phyloP scores from a whole-genome alignment of 352 stramenopile genomes.

The Pythium aphanidermatum region DNA sequence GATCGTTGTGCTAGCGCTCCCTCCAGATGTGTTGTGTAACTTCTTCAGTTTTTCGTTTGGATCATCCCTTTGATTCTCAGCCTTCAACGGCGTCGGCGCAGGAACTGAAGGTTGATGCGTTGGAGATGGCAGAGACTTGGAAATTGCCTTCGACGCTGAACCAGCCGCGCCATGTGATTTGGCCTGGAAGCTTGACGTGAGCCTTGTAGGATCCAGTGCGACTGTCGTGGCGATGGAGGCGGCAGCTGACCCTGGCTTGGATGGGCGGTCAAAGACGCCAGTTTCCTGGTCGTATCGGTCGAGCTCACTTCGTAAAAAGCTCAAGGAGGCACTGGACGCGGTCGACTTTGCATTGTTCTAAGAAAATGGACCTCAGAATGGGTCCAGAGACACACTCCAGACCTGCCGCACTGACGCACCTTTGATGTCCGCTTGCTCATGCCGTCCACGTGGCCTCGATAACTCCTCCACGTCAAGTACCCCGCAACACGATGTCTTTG shows the following conservation, averaged over 20 bases:
- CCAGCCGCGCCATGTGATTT: not conserved
- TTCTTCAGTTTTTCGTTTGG: constrained; percentile 11
- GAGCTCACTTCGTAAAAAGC: constrained; percentile 50
- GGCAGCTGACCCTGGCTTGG: constrained; percentile 7
- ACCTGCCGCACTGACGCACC: too few species aligned
- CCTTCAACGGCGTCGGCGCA: not conserved
- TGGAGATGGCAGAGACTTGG: constrained; percentile 15
- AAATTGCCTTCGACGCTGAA: constrained; percentile 1
- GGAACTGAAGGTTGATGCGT: not conserved
- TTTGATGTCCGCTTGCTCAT: too few species aligned
- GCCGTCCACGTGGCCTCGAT: too few species aligned
- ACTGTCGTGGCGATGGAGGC: constrained; percentile 13
- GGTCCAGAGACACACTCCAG: too few species aligned
- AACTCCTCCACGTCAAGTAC: too few species aligned
- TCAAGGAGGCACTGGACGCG: constrained; percentile 32
- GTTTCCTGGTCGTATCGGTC: constrained; percentile 52
- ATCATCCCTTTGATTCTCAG: constrained; percentile 2
- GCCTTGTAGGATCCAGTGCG: constrained; percentile 13
- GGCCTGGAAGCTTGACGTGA: constrained; percentile 1
- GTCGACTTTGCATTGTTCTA: constrained; percentile 2
- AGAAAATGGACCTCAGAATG: not conserved
- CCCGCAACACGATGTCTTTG: too few species aligned
- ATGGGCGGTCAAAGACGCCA: constrained; percentile 11
- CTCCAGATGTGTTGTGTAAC: constrained; percentile 7
- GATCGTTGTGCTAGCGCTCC: constrained; percentile 13